Percentiles rank a stretch among this genome's conserved stretches.
Evolutionary conservation across 2,329 filamentous ascomycete genomes (phyloP).

Genomic region (Aspergillus unguis): DNA sequence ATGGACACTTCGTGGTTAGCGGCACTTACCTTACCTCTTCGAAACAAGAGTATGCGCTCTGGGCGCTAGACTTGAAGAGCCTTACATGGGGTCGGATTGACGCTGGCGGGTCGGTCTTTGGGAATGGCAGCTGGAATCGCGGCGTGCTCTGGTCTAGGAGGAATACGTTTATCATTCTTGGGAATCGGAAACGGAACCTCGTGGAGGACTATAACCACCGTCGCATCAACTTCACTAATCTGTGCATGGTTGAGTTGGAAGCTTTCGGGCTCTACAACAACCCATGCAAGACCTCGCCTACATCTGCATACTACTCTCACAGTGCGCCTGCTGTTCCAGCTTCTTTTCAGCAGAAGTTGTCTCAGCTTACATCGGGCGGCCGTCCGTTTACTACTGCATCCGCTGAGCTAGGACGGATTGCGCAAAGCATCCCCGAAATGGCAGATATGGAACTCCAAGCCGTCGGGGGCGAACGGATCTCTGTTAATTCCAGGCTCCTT

Average conservation of each 20-base stretch:
- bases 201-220: slow-evolving; percentile 98
- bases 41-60: slow-evolving; percentile 96
- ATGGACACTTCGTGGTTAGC: slow-evolving; percentile 94
- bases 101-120: slow-evolving; percentile 89
- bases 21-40: slow-evolving; percentile 96
- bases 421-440: slow-evolving; percentile 75
- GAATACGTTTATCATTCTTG: slow-evolving; percentile 93
- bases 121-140: slow-evolving; percentile 95
- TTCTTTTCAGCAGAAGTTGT: slow-evolving; percentile 49
- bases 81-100: slow-evolving; percentile 95
- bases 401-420: slow-evolving; percentile 79
- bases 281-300: slow-evolving; percentile 71
- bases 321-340: slow-evolving; percentile 66
- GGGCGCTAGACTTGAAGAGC: slow-evolving; percentile 85
- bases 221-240: slow-evolving; percentile 93
- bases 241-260: slow-evolving; percentile 95
- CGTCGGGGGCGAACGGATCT: slow-evolving; percentile 83
- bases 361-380: slow-evolving; percentile 65
- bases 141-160: slow-evolving; percentile 89
- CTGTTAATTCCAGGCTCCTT: slow-evolving; percentile 87
- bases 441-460: slow-evolving; percentile 96
- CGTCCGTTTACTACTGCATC: slow-evolving; percentile 72
- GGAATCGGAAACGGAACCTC: slow-evolving; percentile 86
- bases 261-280: slow-evolving; percentile 98
- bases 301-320: slow-evolving; percentile 79